Percentiles rank a stretch among this genome's conserved stretches.
phyloP scores from a whole-genome alignment of 257 asterid genomes.

The Nicotiana tabacum region DNA sequence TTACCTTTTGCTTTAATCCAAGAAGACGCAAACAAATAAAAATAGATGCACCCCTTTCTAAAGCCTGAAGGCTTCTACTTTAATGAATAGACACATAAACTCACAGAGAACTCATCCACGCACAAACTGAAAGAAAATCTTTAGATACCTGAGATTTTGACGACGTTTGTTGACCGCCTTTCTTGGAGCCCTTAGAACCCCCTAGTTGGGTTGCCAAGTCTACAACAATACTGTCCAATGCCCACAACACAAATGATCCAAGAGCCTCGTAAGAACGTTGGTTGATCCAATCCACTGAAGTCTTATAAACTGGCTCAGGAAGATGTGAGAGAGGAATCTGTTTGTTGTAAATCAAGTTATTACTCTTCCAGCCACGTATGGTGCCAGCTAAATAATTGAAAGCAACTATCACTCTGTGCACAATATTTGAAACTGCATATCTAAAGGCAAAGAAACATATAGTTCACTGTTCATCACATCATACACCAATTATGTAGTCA shows the following conservation, averaged over 20 bases:
- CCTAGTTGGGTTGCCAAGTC: constrained; percentile 53
- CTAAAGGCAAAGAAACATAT: neutral
- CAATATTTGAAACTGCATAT: neutral
- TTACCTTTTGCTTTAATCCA: neutral
- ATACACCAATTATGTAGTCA: neutral
- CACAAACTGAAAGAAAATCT: neutral
- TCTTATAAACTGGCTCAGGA: constrained; percentile 62
- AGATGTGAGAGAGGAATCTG: constrained; percentile 76
- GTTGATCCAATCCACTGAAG: constrained; percentile 80
- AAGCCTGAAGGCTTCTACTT: neutral
- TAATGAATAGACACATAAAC: neutral
- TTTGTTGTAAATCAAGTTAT: constrained; percentile 3
- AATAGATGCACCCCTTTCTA: neutral
- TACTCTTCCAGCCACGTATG: neutral
- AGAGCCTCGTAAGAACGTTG: constrained; percentile 62
- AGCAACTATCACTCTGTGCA: neutral
- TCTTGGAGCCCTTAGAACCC: constrained; percentile 59
- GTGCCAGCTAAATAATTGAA: neutral
- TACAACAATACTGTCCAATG: constrained; percentile 59
- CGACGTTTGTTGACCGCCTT: constrained; percentile 53
- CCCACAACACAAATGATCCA: constrained; percentile 67
- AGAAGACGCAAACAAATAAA: neutral
- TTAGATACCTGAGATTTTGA: constrained; percentile 78
- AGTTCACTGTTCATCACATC: neutral
- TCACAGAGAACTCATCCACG: neutral